These are phyloP conservation scores for Rhizomucor pusillus DNA, from an alignment of 371 early-diverging fungal species.

Conservation along the genomic window DNA sequence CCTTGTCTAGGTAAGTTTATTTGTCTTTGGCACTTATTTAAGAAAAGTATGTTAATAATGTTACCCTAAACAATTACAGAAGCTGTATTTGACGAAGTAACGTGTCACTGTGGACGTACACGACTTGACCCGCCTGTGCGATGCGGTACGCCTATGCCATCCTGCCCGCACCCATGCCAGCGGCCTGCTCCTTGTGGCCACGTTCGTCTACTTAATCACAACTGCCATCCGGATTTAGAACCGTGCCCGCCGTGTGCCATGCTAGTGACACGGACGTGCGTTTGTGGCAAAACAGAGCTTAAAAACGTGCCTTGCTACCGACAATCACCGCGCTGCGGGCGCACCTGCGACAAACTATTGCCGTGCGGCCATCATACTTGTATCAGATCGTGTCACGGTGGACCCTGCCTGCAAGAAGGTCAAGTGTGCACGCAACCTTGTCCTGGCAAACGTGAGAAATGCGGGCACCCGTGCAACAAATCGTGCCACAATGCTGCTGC, in stretches of 20 bases:
- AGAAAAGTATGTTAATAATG: too few relatives aligned
- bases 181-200: constrained; percentile 73
- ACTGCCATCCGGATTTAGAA: constrained; percentile 71
- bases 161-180: constrained; percentile 65
- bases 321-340: constrained; percentile 67
- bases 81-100: constrained; percentile 65
- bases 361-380: constrained; percentile 72
- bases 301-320: constrained; percentile 75
- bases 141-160: constrained; percentile 68
- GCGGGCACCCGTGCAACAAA: constrained; percentile 67
- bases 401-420: constrained; percentile 53
- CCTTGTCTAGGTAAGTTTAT: constrained; percentile 62
- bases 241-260: constrained; percentile 77
- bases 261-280: constrained; percentile 62
- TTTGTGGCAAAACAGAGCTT: constrained; percentile 69
- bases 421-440: constrained; percentile 63
- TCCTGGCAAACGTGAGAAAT: constrained; percentile 56
- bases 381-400: constrained; percentile 70
- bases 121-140: constrained; percentile 70
- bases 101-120: constrained; percentile 76
- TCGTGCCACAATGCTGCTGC: constrained; percentile 61
- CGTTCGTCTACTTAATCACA: constrained; percentile 58
- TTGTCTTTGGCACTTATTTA: too few relatives aligned
- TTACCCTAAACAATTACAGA: too few relatives aligned
- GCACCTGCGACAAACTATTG: constrained; percentile 60